These are phyloP conservation scores for Aspergillus sp. DNA, from an alignment of 2,329 filamentous ascomycete species.

Conservation along the genomic window DNA sequence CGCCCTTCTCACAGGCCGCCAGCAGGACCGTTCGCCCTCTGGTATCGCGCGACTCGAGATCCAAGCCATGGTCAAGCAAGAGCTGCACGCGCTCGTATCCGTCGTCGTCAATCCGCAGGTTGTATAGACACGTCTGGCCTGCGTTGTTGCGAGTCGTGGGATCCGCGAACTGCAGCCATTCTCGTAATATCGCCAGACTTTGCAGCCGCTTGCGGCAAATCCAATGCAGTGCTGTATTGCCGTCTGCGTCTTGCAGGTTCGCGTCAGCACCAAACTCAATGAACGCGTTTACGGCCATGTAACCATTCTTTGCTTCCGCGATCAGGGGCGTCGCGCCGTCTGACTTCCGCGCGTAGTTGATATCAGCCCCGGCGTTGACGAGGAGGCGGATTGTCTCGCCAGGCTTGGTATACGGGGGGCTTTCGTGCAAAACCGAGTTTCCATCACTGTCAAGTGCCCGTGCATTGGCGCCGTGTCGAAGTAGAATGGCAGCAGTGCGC, in stretches of 20 bases:
- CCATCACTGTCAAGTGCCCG: not conserved
- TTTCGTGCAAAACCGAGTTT: not conserved
- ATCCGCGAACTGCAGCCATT: not conserved
- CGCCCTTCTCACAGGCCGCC: not conserved
- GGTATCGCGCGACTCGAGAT: slow-evolving; percentile 7
- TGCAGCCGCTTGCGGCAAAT: not conserved
- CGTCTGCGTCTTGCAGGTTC: slow-evolving; percentile 2
- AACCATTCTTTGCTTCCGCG: not conserved
- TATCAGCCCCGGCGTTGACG: slow-evolving; percentile 1
- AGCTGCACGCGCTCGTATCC: not conserved
- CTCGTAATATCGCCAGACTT: not conserved
- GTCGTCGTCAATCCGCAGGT: not conserved
- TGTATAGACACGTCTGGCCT: slow-evolving; percentile 1
- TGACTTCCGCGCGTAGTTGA: not conserved
- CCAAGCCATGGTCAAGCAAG: not conserved
- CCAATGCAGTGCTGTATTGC: slow-evolving; percentile 4
- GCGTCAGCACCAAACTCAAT: not conserved
- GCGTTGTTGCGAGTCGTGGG: not conserved
- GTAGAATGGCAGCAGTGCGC: not conserved
- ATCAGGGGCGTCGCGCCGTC: slow-evolving; percentile 3
- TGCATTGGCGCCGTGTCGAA: slow-evolving; percentile 1
- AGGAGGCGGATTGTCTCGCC: not conserved
- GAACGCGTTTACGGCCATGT: not conserved
- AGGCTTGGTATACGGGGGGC: not conserved
- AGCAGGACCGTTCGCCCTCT: slow-evolving; percentile 2